Evolutionary conservation across 2,329 filamentous ascomycete genomes (phyloP).

Genomic region (Zelopaecilomyces penicillatus): DNA sequence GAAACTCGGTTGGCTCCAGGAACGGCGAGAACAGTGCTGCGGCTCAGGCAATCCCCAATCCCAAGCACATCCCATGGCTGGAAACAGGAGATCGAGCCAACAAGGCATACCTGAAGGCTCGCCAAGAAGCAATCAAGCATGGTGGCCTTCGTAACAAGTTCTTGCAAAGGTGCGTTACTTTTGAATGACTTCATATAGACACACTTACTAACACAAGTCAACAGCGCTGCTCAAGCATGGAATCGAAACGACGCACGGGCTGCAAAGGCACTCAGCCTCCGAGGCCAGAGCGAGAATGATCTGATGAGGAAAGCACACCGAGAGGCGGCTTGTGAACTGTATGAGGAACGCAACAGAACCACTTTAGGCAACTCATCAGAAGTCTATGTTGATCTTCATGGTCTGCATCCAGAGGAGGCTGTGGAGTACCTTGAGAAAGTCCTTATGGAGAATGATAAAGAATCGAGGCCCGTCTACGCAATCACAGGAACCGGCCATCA

Average conservation of each 20-base stretch:
- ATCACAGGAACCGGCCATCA: conserved; percentile 97
- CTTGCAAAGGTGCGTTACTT: conserved; percentile 64
- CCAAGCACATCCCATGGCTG: conserved; percentile 91
- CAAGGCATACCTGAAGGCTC: conserved; percentile 87
- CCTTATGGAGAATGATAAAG: conserved; percentile 70
- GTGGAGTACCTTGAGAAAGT: conserved; percentile 88
- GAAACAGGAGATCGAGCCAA: conserved; percentile 89
- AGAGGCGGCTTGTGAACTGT: conserved; percentile 83
- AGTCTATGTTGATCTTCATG: conserved; percentile 91
- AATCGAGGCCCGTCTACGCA: conserved; percentile 74
- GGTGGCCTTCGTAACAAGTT: conserved; percentile 96
- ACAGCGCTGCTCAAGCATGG: conserved; percentile 91
- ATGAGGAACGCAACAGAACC: conserved; percentile 84
- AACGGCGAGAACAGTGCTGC: conserved; percentile 71
- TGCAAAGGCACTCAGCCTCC: conserved; percentile 86
- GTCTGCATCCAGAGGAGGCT: conserved; percentile 96
- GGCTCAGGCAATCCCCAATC: conserved; percentile 74
- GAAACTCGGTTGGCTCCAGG: conserved; percentile 55
- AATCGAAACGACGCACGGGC: conserved; percentile 95
- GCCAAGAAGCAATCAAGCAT: conserved; percentile 94
- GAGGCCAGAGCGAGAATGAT: conserved; percentile 93
- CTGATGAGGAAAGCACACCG: conserved; percentile 95
- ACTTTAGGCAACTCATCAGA: conserved; percentile 50
- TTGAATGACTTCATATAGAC: not conserved
- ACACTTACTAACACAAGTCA: conserved; percentile 7